Base-by-base conservation (phyloP, 768 basidiomycete genomes). In the Lactifluus rugatus region DNA sequence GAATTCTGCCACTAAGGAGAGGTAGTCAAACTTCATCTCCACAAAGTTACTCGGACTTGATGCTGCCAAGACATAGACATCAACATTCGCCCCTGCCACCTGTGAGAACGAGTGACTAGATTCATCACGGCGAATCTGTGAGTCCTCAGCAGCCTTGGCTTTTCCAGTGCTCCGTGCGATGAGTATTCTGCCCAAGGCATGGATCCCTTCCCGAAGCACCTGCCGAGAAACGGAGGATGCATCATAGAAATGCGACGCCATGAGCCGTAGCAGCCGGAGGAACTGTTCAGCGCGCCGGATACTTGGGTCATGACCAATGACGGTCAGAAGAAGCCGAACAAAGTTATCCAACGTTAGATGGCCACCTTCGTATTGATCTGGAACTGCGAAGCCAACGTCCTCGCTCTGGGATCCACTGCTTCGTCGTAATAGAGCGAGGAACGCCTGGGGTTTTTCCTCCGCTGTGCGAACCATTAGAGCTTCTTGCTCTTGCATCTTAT, bases 261-360 rank as follows among this genome's bases (percentile, higher is more conserved):
- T 70, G 41, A 76, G 73, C 10, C 81, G 78, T 17, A 91, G 73
- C 26, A 87, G 72, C 5, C 76, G 75, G 42, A 91, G 71, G 70
- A 89, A 89, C 54, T 83, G 76, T 61, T 88, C 80, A 2, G 87
- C 83, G 21, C 87, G 81, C 23, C 79, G 69, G 48, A 82, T 82
- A 5, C 78, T 74, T 16, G 83, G 76, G 67, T 89, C 83, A 62
- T 89, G 84, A 6, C 86, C 87, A 54, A 91, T 87, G 58, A 91
- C 83, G 1, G 88, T 90, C 31, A 89, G 75, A 66, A 89, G 82
- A 8, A 91, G 74, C 16, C 82, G 79, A 28, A 87, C 80, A 25
- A 89, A 74, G 65, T 89, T 75, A 59, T 85, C 84, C 65, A 85
- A 73, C 19, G 73, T 73, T 14, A 91, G 75, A 3, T 75, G 71